Evolutionary conservation across 2,329 filamentous ascomycete species (phyloP), one percentile per base, ranked within the genome.

Genomic region (Mycosphaerella sp.): DNA sequence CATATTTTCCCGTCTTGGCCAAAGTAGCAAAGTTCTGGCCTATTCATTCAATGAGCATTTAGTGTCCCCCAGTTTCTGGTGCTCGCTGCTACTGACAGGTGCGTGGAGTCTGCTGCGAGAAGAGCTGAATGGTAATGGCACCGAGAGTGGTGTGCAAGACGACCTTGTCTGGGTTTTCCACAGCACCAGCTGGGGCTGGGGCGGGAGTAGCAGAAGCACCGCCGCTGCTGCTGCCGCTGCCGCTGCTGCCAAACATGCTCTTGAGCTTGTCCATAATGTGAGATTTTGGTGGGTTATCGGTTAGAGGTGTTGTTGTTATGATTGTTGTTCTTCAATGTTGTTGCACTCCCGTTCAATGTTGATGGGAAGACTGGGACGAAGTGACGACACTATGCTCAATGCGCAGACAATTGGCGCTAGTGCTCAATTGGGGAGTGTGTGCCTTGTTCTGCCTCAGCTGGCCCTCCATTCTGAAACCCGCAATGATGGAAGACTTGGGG

Each of bases 1-100:
- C 63, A 59, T 70, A 69, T 47, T 69, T 66, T 51, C 66, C 64
- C 4, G 64, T 64, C 14, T 62, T 58, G 34, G 67, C 67, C 38
- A 69, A 61, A 11, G 63, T 66, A 41, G 67, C 64, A 54, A 70
- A 70, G 64, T 70, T 69, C 57, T 64, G 60, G 63, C 32, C 32
- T 36, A 21, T 21, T 2, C 2, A 36, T 8, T 36, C 14, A 63
- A 67, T 36, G 8, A 12, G 8, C 8, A 36, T 7, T 34, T 7
- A 34, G 32, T 34, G 32, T 7, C 6, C 7, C 1, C 6, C 11
- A 11, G 32, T 11, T 34, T 34, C 7, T 7, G 32, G 11, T 8
- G 11, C 8, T 36, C 8, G 11, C 32, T 36, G 32, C 32, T 12
- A 36, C 32, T 36, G 11, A 36, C 38, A 50, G 31, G 23, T 50